These are phyloP conservation scores for Metschnikowia gruessii DNA, from an alignment of 805 yeast genomes.

Conservation along the genomic window DNA sequence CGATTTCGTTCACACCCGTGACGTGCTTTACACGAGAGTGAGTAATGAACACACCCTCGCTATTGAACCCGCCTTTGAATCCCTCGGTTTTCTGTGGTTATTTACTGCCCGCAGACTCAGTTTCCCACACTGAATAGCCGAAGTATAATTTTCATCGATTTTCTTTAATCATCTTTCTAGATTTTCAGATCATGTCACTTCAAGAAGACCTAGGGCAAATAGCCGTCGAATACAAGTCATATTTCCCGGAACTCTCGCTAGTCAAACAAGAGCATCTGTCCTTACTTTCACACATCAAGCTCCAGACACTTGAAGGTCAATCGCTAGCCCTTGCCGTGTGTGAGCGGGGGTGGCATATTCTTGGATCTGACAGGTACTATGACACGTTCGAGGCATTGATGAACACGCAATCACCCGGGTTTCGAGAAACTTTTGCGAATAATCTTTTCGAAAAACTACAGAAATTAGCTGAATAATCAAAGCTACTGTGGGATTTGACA, in stretches of 20 bases:
- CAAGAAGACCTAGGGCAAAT: slow-evolving; percentile 8
- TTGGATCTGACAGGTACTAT: slow-evolving; percentile 3
- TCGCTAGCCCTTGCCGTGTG: slow-evolving; percentile 7
- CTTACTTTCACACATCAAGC: slow-evolving; percentile 3
- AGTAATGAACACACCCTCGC: too few species aligned
- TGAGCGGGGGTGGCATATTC: slow-evolving; percentile 16
- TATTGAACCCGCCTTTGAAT: too few species aligned
- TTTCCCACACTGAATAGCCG: too few species aligned
- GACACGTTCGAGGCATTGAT: slow-evolving; percentile 21
- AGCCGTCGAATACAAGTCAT: slow-evolving; percentile 12
- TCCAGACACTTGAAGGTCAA: slow-evolving; percentile 14
- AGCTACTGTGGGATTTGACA: slow-evolving; percentile 3
- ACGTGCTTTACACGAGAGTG: too few species aligned
- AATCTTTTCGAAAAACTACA: slow-evolving; percentile 14
- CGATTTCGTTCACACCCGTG: too few species aligned
- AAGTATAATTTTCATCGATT: not conserved
- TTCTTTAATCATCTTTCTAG: not conserved
- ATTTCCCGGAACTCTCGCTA: slow-evolving; percentile 12
- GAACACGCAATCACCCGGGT: slow-evolving; percentile 14
- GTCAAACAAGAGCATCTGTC: not conserved
- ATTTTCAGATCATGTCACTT: slow-evolving; percentile 1
- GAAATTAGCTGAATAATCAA: not conserved
- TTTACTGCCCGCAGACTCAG: too few species aligned
- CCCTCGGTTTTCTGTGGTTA: too few species aligned
- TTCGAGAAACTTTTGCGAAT: slow-evolving; percentile 15